phyloP scores from a whole-genome alignment of 495 filamentous ascomycete genomes.

The Astrothelium subdiscretum region DNA sequence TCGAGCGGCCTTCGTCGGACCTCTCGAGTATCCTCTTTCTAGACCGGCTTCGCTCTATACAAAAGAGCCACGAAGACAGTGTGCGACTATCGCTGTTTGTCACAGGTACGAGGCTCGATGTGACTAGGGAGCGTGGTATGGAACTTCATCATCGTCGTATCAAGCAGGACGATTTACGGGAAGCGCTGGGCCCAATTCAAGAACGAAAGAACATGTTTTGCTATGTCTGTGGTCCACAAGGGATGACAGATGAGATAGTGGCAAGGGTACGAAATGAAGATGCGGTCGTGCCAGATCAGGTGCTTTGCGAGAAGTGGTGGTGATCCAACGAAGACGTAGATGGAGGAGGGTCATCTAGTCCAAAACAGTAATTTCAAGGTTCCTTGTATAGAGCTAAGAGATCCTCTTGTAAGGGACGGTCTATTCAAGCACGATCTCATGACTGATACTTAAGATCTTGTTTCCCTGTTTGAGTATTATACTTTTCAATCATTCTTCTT shows the following conservation, averaged over 20 bases:
- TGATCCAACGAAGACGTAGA: slow-evolving; percentile 22
- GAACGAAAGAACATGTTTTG: slow-evolving; percentile 43
- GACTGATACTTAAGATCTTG: no score
- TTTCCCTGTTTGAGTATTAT: no score
- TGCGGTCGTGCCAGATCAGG: slow-evolving; percentile 43
- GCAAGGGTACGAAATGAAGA: slow-evolving; percentile 36
- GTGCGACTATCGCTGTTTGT: slow-evolving; percentile 15
- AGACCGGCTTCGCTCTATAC: slow-evolving; percentile 19
- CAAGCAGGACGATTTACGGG: slow-evolving; percentile 8
- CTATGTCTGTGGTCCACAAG: slow-evolving; percentile 70
- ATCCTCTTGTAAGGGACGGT: no score
- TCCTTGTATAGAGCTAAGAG: no score
- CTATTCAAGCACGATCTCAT: no score
- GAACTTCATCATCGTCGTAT: slow-evolving; percentile 12
- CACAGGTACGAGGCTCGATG: slow-evolving; percentile 6
- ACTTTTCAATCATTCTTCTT: slow-evolving; percentile 29
- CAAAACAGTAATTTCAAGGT: no score
- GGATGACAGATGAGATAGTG: slow-evolving; percentile 73
- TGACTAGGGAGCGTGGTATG: slow-evolving; percentile 11
- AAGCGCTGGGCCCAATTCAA: slow-evolving; percentile 26
- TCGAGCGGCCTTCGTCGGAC: slow-evolving; percentile 2
- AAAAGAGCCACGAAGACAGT: slow-evolving; percentile 3
- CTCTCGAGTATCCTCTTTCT: slow-evolving; percentile 24
- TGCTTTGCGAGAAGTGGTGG: slow-evolving; percentile 88
- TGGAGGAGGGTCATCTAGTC: no score